Conservation (phyloP, 140 eudicot genomes). For the Ambrosia hybrid region DNA sequence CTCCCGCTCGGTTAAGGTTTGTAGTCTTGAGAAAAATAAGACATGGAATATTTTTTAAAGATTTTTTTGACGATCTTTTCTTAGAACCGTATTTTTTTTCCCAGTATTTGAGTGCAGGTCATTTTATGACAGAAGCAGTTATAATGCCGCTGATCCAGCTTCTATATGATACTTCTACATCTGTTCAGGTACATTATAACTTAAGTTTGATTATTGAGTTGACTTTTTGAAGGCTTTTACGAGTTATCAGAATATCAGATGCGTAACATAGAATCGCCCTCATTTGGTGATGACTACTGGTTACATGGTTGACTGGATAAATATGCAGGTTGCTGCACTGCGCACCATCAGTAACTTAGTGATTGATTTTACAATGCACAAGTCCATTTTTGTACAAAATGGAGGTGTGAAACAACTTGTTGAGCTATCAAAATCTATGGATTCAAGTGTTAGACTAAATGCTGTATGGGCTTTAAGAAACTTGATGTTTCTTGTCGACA, state of each 20-base stretch:
- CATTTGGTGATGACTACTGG: constrained; percentile 1
- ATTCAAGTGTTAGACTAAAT: constrained; percentile 64
- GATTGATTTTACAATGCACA: constrained; percentile 66
- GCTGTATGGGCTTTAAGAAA: constrained; percentile 93
- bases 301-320: constrained; percentile 6
- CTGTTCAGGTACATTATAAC: constrained; percentile 66
- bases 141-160: constrained; percentile 69
- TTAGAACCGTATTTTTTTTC: constrained; percentile 24
- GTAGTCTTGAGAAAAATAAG: not conserved
- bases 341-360: constrained; percentile 79
- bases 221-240: not conserved
- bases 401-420: constrained; percentile 89
- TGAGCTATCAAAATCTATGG: constrained; percentile 93
- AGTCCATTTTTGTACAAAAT: constrained; percentile 57
- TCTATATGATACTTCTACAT: constrained; percentile 54
- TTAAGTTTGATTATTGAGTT: not conserved
- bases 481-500: constrained; percentile 75
- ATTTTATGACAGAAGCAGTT: constrained; percentile 67
- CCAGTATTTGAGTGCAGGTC: constrained; percentile 95
- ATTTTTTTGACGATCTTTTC: constrained; percentile 21
- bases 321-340: constrained; percentile 81
- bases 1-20: constrained; percentile 94
- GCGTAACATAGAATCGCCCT: constrained; percentile 8
- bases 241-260: not conserved
- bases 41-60: not conserved